Conservation (phyloP, 176 grass and related monocot species). For the Thinopyrum elongatum region DNA sequence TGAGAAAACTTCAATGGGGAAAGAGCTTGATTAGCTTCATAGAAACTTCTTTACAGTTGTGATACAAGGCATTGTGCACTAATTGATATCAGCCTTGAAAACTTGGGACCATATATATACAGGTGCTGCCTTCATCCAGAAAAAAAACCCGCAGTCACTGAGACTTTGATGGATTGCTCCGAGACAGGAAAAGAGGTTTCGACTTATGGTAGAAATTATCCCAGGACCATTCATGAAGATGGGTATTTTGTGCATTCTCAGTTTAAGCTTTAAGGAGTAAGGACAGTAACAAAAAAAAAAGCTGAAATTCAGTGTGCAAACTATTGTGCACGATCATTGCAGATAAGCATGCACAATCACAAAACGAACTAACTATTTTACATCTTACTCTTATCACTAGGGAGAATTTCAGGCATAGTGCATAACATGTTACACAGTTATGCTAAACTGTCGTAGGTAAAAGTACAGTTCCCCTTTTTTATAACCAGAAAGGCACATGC, state of each 20-base stretch:
- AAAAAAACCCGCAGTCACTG: not conserved
- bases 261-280: not conserved
- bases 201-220: not conserved
- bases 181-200: not conserved
- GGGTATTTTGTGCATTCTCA: not conserved
- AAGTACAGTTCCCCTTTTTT: too few relatives aligned
- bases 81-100: not conserved
- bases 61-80: not conserved
- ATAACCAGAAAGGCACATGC: not conserved
- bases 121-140: not conserved
- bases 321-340: not conserved
- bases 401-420: not conserved
- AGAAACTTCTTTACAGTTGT: not conserved
- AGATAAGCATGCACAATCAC: not conserved
- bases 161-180: not conserved
- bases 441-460: not conserved
- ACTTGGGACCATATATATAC: not conserved
- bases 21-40: not conserved
- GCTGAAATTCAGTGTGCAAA: not conserved
- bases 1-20: too few relatives aligned
- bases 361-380: not conserved
- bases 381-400: not conserved
- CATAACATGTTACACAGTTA: not conserved
- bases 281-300: not conserved
- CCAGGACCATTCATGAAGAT: not conserved